A percentile compares a stretch with the other conserved stretches of the same genome.
These are phyloP conservation scores for Gossypium raimondii DNA, from an alignment of 345 rosid species.

Conservation along the genomic window DNA sequence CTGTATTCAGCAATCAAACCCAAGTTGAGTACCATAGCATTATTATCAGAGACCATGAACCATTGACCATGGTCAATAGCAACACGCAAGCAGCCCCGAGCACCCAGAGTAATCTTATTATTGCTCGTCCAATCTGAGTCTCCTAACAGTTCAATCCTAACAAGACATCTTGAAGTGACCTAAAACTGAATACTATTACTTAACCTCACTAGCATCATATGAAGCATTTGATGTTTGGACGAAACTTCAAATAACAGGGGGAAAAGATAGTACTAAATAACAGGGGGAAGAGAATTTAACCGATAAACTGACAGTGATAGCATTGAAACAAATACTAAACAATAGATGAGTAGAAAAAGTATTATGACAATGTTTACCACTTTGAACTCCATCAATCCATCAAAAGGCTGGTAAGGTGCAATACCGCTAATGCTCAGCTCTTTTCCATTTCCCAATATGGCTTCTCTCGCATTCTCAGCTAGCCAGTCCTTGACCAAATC, in stretches of 20 bases:
- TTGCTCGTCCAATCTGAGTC: neutral
- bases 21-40: neutral
- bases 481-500: conserved; percentile 62
- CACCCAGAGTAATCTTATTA: neutral
- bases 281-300: neutral
- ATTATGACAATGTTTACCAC: conserved; percentile 37
- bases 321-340: neutral
- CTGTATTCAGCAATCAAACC: neutral
- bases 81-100: neutral
- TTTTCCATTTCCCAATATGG: conserved; percentile 37
- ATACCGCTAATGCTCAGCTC: conserved; percentile 47
- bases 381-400: conserved; percentile 74
- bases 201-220: neutral
- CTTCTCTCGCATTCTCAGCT: conserved; percentile 48
- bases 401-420: conserved; percentile 65
- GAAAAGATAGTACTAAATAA: neutral
- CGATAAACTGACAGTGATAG: neutral
- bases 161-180: neutral
- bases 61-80: neutral
- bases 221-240: neutral
- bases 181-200: neutral
- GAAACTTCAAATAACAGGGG: neutral
- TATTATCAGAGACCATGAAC: neutral
- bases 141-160: neutral
- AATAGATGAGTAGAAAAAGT: conserved; percentile 5